These are phyloP conservation scores for Monosporozyma servazzii DNA, from an alignment of 805 yeast species.

Conservation along the genomic window DNA sequence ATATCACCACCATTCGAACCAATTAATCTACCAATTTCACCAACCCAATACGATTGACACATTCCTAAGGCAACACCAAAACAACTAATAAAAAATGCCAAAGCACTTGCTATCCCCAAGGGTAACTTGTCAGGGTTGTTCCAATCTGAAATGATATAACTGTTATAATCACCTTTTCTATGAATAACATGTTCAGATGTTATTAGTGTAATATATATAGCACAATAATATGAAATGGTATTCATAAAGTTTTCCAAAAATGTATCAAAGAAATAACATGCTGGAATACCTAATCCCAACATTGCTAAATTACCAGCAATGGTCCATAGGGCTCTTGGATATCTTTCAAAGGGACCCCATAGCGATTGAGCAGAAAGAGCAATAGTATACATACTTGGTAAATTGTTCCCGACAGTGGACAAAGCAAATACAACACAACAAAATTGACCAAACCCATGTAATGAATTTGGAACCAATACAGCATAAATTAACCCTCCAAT, in stretches of 20 bases:
- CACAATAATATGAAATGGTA: constrained; percentile 3
- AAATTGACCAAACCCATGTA: constrained; percentile 5
- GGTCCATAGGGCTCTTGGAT: constrained; percentile 5
- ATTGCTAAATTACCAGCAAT: constrained; percentile 3
- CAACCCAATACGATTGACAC: constrained; percentile 4
- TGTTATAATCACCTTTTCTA: not conserved
- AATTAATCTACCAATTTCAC: constrained; percentile 2
- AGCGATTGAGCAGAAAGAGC: constrained; percentile 4
- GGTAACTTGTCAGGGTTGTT: constrained; percentile 1
- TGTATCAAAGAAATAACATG: constrained; percentile 2
- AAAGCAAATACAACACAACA: constrained; percentile 5
- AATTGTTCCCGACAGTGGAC: constrained; percentile 5
- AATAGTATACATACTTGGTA: constrained; percentile 5
- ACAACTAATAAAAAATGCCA: constrained; percentile 2
- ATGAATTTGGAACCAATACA: constrained; percentile 4
- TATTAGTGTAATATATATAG: constrained; percentile 1
- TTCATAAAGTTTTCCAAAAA: constrained; percentile 6
- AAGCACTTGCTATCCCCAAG: constrained; percentile 1
- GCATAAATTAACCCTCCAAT: constrained; percentile 4
- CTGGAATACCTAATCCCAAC: constrained; percentile 3
- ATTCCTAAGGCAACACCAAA: constrained; percentile 5
- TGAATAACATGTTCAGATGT: constrained; percentile 1
- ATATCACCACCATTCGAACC: constrained; percentile 5
- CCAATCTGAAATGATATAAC: constrained; percentile 1
- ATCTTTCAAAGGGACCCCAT: constrained; percentile 3